These are phyloP conservation scores for Venturia aucupariae DNA, from an alignment of 2,329 filamentous ascomycete genomes.

Conservation along the genomic window DNA sequence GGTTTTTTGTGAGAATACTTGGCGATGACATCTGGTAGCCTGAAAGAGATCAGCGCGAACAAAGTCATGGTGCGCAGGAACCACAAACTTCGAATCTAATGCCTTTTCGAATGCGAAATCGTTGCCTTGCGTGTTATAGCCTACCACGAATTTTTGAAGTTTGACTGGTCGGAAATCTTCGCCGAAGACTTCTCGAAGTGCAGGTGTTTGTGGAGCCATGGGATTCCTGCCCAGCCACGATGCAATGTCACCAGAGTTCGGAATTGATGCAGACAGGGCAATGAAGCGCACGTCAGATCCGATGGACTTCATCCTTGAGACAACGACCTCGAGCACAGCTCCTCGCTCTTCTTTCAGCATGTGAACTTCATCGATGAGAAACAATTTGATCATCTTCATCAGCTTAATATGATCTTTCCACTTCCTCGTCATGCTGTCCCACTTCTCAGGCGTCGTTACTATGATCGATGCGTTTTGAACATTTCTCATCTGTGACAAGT, in stretches of 20 bases:
- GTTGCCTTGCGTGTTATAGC: slow-evolving; percentile 54
- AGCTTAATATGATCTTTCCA: slow-evolving; percentile 74
- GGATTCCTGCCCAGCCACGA: slow-evolving; percentile 65
- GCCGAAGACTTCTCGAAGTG: slow-evolving; percentile 59
- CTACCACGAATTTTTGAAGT: slow-evolving; percentile 67
- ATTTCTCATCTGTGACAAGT: slow-evolving; percentile 53
- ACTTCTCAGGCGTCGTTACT: slow-evolving; percentile 82
- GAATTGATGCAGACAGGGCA: slow-evolving; percentile 73
- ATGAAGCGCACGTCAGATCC: slow-evolving; percentile 68
- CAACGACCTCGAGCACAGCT: slow-evolving; percentile 71
- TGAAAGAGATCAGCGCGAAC: slow-evolving; percentile 24
- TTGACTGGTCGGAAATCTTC: slow-evolving; percentile 74
- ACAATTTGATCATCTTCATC: slow-evolving; percentile 66
- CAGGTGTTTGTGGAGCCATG: slow-evolving; percentile 51
- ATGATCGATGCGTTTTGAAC: slow-evolving; percentile 73
- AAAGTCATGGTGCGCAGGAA: background rate
- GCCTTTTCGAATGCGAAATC: slow-evolving; percentile 69
- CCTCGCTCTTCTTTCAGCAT: slow-evolving; percentile 73
- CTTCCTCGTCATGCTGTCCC: slow-evolving; percentile 81
- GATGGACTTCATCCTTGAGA: slow-evolving; percentile 79
- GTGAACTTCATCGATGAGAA: slow-evolving; percentile 82
- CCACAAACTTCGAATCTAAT: slow-evolving; percentile 48
- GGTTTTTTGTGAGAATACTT: slow-evolving; percentile 63
- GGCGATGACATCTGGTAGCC: slow-evolving; percentile 56
- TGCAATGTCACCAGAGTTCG: slow-evolving; percentile 72